These are phyloP conservation scores for Candida sithepensis DNA, from an alignment of 805 yeast species.

Conservation along the genomic window DNA sequence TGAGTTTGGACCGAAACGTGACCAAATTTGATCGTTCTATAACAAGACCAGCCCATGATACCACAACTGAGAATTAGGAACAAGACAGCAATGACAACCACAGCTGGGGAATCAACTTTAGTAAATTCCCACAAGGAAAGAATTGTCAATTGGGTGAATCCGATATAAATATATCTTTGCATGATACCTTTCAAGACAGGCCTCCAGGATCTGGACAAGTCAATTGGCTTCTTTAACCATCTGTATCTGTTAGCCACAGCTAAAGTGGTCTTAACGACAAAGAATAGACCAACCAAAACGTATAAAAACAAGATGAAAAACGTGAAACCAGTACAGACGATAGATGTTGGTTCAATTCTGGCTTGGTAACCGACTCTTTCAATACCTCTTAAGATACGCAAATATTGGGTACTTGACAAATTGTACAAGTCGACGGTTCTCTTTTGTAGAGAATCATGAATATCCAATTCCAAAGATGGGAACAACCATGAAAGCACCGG, in stretches of 20 bases:
- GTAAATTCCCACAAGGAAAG: conserved; percentile 88
- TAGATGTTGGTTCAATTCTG: conserved; percentile 75
- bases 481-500: conserved; percentile 15
- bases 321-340: conserved; percentile 84
- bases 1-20: conserved; percentile 51
- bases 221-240: conserved; percentile 13
- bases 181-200: conserved; percentile 72
- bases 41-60: conserved; percentile 62
- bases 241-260: conserved; percentile 32
- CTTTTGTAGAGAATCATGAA: conserved; percentile 5
- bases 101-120: conserved; percentile 80
- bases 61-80: conserved; percentile 60
- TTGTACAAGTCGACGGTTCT: conserved; percentile 29
- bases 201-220: conserved; percentile 40
- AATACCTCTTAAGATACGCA: conserved; percentile 80
- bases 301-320: conserved; percentile 78
- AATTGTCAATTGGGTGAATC: conserved; percentile 76
- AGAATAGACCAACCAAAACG: conserved; percentile 59
- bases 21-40: conserved; percentile 63
- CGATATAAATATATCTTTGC: conserved; percentile 76
- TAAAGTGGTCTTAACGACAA: conserved; percentile 48
- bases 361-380: conserved; percentile 76
- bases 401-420: conserved; percentile 50
- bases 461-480: conserved; percentile 11
- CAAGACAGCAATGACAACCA: conserved; percentile 73